Evolutionary conservation across 208 protist species (phyloP).

Genomic region (Leishmania braziliensis): DNA sequence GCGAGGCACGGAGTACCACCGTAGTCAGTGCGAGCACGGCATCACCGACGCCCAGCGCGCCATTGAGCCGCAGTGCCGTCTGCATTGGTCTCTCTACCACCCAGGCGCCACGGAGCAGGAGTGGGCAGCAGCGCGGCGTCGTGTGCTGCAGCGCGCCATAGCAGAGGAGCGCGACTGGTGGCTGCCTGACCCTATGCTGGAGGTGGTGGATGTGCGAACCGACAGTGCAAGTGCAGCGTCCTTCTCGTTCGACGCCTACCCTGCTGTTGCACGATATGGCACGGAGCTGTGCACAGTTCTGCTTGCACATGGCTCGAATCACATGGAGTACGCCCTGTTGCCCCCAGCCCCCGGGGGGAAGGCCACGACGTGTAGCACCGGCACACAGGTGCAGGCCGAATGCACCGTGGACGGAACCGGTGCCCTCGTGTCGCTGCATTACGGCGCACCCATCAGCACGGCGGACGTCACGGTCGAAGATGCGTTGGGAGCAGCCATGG

Average conservation of each 20-base stretch:
- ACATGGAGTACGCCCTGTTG: constrained; percentile 22
- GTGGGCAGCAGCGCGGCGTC: constrained; percentile 72
- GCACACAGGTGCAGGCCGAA: constrained; percentile 35
- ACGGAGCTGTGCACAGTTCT: constrained; percentile 66
- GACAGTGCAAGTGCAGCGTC: constrained; percentile 38
- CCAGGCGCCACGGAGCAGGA: constrained; percentile 74
- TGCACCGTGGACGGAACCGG: constrained; percentile 80
- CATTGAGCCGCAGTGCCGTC: constrained; percentile 56
- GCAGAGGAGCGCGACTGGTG: constrained; percentile 81
- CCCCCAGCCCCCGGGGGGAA: constrained; percentile 20
- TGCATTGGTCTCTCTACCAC: constrained; percentile 81
- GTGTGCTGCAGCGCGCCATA: constrained; percentile 65
- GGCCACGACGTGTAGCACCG: not conserved
- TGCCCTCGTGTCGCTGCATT: constrained; percentile 46
- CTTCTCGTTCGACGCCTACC: constrained; percentile 39
- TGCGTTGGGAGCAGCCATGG: constrained; percentile 52
- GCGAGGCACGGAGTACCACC: constrained; percentile 47
- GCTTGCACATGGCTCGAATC: constrained; percentile 41
- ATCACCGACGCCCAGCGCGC: constrained; percentile 58
- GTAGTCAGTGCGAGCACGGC: constrained; percentile 46
- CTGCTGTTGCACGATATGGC: constrained; percentile 70
- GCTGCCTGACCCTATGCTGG: constrained; percentile 75
- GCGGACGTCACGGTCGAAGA: constrained; percentile 54
- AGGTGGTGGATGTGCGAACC: constrained; percentile 53
- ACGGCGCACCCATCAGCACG: constrained; percentile 31